A percentile compares a stretch with the other conserved stretches of the same genome.
These are phyloP conservation scores for Aspergillus oerlinghausenensis DNA, from an alignment of 2,329 filamentous ascomycete species.

Conservation along the genomic window DNA sequence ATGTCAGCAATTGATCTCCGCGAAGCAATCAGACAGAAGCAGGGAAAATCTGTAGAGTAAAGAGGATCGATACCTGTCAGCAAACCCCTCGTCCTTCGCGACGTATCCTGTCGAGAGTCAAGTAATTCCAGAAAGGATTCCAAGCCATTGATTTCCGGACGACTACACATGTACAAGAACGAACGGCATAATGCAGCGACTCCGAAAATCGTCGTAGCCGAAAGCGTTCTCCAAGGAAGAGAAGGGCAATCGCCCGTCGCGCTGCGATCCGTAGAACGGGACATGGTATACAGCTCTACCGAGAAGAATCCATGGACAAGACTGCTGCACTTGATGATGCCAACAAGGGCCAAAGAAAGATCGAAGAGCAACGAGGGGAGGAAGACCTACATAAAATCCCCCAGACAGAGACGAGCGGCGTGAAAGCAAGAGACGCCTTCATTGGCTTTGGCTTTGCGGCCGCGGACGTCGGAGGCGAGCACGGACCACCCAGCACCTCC, in stretches of 20 bases:
- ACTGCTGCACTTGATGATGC: neutral
- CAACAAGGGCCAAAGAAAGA: conserved; percentile 1
- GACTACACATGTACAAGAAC: conserved; percentile 72
- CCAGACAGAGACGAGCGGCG: conserved; percentile 6
- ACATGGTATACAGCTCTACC: conserved; percentile 17
- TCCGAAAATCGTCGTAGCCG: conserved; percentile 68
- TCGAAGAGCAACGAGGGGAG: neutral
- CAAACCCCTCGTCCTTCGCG: conserved; percentile 67
- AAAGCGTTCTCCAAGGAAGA: conserved; percentile 62
- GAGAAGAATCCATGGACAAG: conserved; percentile 20
- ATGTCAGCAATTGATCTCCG: neutral
- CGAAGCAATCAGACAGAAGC: neutral
- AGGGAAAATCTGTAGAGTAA: neutral
- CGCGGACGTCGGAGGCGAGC: conserved; percentile 18
- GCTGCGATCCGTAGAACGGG: conserved; percentile 35
- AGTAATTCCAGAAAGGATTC: conserved; percentile 70
- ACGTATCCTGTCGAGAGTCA: conserved; percentile 65
- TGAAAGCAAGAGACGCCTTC: conserved; percentile 9
- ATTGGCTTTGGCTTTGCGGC: conserved; percentile 19
- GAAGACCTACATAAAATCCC: neutral
- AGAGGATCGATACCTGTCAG: conserved; percentile 64
- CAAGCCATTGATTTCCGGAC: conserved; percentile 70
- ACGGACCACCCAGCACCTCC: conserved; percentile 14
- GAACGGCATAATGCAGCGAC: conserved; percentile 65
- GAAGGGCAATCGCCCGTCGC: conserved; percentile 42